These are phyloP conservation scores for Phlegmacium glaucopus DNA, from an alignment of 768 basidiomycete genomes.

Conservation along the genomic window DNA sequence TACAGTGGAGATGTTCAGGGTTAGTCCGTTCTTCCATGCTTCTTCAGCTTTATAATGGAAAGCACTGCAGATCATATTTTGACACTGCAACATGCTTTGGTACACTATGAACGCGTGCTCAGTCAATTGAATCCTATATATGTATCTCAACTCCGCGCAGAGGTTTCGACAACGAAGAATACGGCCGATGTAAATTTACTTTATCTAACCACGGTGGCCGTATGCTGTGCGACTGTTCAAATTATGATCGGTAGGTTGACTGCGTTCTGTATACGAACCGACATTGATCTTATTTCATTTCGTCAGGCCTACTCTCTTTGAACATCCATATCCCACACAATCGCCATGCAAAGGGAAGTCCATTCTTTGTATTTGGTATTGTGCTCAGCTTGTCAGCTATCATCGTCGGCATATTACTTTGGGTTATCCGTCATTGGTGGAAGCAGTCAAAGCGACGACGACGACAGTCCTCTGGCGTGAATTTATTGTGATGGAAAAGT, in stretches of 20 bases:
- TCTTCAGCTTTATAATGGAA: conserved; percentile 4
- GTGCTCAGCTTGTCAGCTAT: conserved; percentile 44
- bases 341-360: conserved; percentile 25
- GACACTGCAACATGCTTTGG: conserved; percentile 78
- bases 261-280: not conserved
- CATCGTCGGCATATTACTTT: conserved; percentile 42
- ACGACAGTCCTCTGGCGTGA: conserved; percentile 20
- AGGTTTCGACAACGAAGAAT: conserved; percentile 54
- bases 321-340: conserved; percentile 69
- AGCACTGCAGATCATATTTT: conserved; percentile 75
- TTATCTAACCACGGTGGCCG: conserved; percentile 59
- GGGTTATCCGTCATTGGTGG: conserved; percentile 64
- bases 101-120: conserved; percentile 85
- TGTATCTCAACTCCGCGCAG: conserved; percentile 68
- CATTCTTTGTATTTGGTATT: conserved; percentile 52
- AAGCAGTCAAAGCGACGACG: conserved; percentile 43
- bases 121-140: conserved; percentile 87
- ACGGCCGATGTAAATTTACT: conserved; percentile 66
- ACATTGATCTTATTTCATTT: not conserved
- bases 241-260: conserved; percentile 49
- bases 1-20: conserved; percentile 94
- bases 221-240: conserved; percentile 60
- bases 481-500: no score
- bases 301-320: conserved; percentile 60
- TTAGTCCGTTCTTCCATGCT: conserved; percentile 27